Evolutionary conservation across 2,329 filamentous ascomycete species (phyloP).

Genomic region (Xylaria sp.): DNA sequence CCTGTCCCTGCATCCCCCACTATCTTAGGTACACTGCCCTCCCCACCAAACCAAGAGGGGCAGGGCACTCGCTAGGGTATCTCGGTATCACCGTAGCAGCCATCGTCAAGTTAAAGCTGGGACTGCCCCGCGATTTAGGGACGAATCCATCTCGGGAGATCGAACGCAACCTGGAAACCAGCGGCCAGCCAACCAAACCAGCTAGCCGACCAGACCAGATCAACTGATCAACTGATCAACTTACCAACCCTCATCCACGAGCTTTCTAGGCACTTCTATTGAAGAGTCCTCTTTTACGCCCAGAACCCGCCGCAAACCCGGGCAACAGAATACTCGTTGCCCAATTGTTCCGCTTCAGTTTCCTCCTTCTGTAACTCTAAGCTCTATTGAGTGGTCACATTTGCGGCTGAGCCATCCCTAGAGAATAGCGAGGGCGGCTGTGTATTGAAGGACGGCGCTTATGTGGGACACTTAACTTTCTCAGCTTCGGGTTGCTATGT

Average conservation of each 20-base stretch:
- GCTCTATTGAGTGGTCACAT: conserved; percentile 6
- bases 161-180: neutral
- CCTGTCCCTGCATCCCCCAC: conserved; percentile 25
- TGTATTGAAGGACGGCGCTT: conserved; percentile 28
- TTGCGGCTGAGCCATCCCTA: conserved; percentile 13
- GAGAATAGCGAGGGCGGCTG: conserved; percentile 30
- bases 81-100: neutral
- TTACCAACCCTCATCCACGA: neutral
- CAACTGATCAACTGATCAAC: neutral
- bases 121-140: conserved; percentile 15
- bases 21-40: neutral
- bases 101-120: conserved; percentile 18
- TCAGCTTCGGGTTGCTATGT: conserved; percentile 32
- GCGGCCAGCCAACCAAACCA: too few species aligned
- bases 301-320: neutral
- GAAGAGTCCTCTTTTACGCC: neutral
- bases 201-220: too few species aligned
- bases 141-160: neutral
- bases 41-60: conserved; percentile 11
- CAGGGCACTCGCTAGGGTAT: neutral
- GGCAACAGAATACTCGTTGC: neutral
- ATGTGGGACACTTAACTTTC: conserved; percentile 17
- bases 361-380: neutral
- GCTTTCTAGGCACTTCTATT: neutral
- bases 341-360: neutral